Conservation (phyloP, 768 basidiomycete genomes). For the Lyophyllum shimeji region DNA sequence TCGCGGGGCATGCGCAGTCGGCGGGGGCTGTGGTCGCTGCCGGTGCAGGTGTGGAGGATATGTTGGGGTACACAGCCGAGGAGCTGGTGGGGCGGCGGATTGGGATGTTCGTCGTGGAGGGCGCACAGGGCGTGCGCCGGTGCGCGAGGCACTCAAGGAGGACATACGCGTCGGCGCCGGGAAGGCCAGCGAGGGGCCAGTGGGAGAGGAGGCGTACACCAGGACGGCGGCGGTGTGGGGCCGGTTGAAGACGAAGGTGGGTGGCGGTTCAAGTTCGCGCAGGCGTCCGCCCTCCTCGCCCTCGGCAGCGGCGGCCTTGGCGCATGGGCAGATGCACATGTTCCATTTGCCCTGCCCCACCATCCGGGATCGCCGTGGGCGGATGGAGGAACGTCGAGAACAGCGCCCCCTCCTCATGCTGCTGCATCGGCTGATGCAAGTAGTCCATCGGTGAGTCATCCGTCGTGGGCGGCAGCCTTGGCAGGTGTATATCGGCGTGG, state of each 20-base stretch:
- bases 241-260: constrained; percentile 40
- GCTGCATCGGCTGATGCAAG: constrained; percentile 63
- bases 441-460: constrained; percentile 80
- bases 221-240: constrained; percentile 28
- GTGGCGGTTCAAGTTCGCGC: constrained; percentile 81
- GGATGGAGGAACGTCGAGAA: constrained; percentile 48
- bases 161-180: too few relatives aligned
- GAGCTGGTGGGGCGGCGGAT: constrained; percentile 54
- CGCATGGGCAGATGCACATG: constrained; percentile 33
- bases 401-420: constrained; percentile 62
- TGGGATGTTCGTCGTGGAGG: constrained; percentile 33
- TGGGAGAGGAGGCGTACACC: constrained; percentile 19
- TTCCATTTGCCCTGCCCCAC: constrained; percentile 13
- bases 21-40: constrained; percentile 50
- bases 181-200: constrained; percentile 17
- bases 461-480: constrained; percentile 56
- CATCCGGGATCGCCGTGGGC: constrained; percentile 42
- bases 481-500: constrained; percentile 63
- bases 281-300: constrained; percentile 97
- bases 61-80: constrained; percentile 61
- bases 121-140: constrained; percentile 20
- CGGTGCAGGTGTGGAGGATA: constrained; percentile 50
- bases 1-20: constrained; percentile 27
- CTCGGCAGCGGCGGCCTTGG: constrained; percentile 93
- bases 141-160: constrained; percentile 1